phyloP scores from a whole-genome alignment of 805 yeast genomes.

The Trichomonascus vanleenenianus region DNA sequence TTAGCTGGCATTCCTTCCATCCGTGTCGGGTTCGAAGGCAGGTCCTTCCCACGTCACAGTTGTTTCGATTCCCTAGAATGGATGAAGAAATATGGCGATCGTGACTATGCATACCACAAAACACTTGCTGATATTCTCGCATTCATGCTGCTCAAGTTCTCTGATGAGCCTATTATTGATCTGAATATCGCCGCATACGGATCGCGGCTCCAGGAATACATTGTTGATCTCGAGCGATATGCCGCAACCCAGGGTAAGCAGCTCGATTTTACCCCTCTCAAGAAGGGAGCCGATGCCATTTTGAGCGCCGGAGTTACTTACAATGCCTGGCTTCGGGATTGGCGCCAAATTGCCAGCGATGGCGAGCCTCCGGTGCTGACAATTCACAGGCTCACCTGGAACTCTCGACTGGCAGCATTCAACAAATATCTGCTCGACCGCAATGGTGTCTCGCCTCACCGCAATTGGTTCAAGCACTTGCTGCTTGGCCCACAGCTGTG shows the following conservation, averaged over 20 bases:
- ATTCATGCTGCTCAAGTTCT: constrained; percentile 45
- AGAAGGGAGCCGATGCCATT: constrained; percentile 33
- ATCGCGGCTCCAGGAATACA: constrained; percentile 35
- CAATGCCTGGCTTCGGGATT: constrained; percentile 49
- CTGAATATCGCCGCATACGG: constrained; percentile 47
- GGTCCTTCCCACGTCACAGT: constrained; percentile 40
- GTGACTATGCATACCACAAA: constrained; percentile 46
- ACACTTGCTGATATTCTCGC: constrained; percentile 51
- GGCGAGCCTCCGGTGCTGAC: constrained; percentile 66
- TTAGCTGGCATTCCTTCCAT: constrained; percentile 63
- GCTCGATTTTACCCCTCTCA: constrained; percentile 27
- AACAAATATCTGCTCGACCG: constrained; percentile 45
- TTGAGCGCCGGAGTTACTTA: constrained; percentile 39
- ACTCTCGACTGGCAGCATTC: constrained; percentile 51
- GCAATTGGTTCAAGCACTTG: constrained; percentile 62
- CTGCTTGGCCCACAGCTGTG: constrained; percentile 61
- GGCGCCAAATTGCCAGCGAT: constrained; percentile 51
- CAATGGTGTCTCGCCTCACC: constrained; percentile 34
- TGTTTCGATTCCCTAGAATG: constrained; percentile 59
- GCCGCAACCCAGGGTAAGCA: constrained; percentile 13
- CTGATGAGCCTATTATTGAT: constrained; percentile 73
- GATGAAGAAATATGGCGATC: constrained; percentile 46
- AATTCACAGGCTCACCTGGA: constrained; percentile 73
- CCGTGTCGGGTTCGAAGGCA: constrained; percentile 44
- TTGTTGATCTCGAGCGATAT: constrained; percentile 37